These are phyloP conservation scores for Venustampulla echinocandica DNA, from an alignment of 495 filamentous ascomycete genomes.

Conservation along the genomic window DNA sequence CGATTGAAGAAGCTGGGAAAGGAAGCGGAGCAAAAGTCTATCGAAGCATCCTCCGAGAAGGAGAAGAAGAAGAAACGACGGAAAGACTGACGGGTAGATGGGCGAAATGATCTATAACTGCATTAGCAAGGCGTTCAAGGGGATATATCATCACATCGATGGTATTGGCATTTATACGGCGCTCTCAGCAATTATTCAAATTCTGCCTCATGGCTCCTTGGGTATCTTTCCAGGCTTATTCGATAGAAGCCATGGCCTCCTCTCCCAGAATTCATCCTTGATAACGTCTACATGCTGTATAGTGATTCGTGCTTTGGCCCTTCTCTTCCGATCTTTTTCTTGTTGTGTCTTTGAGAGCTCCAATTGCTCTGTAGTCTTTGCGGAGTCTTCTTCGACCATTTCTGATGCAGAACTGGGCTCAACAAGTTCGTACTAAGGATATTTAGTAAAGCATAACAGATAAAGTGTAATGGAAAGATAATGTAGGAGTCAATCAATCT, in stretches of 20 bases:
- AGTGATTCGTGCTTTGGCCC: slow-evolving; percentile 65
- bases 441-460: slow-evolving; percentile 2
- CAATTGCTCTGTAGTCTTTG: slow-evolving; percentile 25
- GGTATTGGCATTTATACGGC: slow-evolving; percentile 7
- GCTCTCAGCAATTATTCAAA: slow-evolving; percentile 10
- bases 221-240: slow-evolving; percentile 62
- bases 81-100: slow-evolving; percentile 12
- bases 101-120: background rate
- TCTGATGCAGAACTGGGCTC: slow-evolving; percentile 30
- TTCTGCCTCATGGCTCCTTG: slow-evolving; percentile 35
- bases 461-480: background rate
- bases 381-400: slow-evolving; percentile 12
- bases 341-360: slow-evolving; percentile 61
- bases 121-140: slow-evolving; percentile 15
- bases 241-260: slow-evolving; percentile 75
- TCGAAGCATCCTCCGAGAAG: slow-evolving; percentile 10
- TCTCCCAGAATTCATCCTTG: slow-evolving; percentile 85
- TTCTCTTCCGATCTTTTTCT: slow-evolving; percentile 68
- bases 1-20: slow-evolving; percentile 31
- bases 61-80: slow-evolving; percentile 19
- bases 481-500: slow-evolving; percentile 21
- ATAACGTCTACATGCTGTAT: slow-evolving; percentile 89
- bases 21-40: slow-evolving; percentile 27
- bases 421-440: slow-evolving; percentile 42
- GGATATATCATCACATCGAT: slow-evolving; percentile 2